These are phyloP conservation scores for Alternaria sp. DNA, from an alignment of 2,329 filamentous ascomycete genomes.

Conservation along the genomic window DNA sequence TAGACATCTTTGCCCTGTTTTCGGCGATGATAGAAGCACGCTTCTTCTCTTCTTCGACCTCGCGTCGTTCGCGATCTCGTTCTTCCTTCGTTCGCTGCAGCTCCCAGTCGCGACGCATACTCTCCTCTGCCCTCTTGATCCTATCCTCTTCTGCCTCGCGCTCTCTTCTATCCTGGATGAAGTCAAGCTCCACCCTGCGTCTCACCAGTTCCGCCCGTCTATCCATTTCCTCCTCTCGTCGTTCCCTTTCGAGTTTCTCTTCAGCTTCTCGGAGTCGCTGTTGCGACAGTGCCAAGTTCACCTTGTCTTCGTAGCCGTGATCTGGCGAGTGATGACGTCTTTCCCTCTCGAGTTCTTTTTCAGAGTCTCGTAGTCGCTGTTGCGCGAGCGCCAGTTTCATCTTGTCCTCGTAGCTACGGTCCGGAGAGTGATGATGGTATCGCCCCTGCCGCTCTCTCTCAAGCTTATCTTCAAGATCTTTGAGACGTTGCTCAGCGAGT, in stretches of 20 bases:
- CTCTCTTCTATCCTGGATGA: slow-evolving; percentile 47
- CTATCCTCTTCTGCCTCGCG: slow-evolving; percentile 41
- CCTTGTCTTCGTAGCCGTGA: slow-evolving; percentile 33
- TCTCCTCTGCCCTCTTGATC: slow-evolving; percentile 40
- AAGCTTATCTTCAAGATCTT: slow-evolving; percentile 13
- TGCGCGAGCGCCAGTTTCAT: slow-evolving; percentile 48
- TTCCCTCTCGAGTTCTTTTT: slow-evolving; percentile 45
- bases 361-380: slow-evolving; percentile 47
- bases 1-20: slow-evolving; percentile 40
- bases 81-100: slow-evolving; percentile 42
- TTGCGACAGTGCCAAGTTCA: slow-evolving; percentile 47
- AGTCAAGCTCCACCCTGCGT: slow-evolving; percentile 47
- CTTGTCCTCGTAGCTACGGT: slow-evolving; percentile 39
- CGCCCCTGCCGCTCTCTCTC: slow-evolving; percentile 15
- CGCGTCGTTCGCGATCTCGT: slow-evolving; percentile 48
- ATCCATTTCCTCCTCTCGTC: slow-evolving; percentile 45
- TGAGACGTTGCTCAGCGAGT: slow-evolving; percentile 15
- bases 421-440: slow-evolving; percentile 33
- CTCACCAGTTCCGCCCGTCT: slow-evolving; percentile 50
- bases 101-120: slow-evolving; percentile 44
- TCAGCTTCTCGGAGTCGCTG: slow-evolving; percentile 49
- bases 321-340: slow-evolving; percentile 21
- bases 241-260: slow-evolving; percentile 46
- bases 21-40: slow-evolving; percentile 50
- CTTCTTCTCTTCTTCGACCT: slow-evolving; percentile 53